Base-by-base conservation (phyloP, 1,284 basidiomycete species). In the Leccinum subrobustum region DNA sequence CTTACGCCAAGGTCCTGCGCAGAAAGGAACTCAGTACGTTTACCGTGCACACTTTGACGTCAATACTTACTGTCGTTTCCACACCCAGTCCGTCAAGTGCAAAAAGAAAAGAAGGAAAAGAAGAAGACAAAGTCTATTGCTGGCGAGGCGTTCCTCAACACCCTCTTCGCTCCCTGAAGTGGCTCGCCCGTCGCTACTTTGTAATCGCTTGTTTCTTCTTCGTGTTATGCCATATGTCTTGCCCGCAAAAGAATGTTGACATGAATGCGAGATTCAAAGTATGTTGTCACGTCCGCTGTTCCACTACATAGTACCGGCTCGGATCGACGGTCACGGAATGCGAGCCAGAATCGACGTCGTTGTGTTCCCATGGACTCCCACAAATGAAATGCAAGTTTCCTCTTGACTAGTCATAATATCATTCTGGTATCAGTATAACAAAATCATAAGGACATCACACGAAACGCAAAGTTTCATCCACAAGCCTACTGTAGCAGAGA, bases 1-100 rank as follows among this genome's bases (percentile, higher is more conserved):
- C 97, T 60, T 99, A 99, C 81, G 96, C 96, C 75, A 97, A 96
- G 87, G 91, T 91, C 59, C 78, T 95, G 73, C 90, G 93, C 77
- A 84, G 91, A 73, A 91, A 95, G 76, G 93, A 96, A 76, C 79
- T 95, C 66, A 82, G 89, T 92, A 77, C 61, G 90, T 89, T 48
- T 42, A 52, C 14, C n/a, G 16, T 52, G 37, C 39, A 56, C 60
- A 3, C 55, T 23, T 25, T 25, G n/a, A 1, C 18, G 0, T 47
- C 3, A 16, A 48, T 5, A 1, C 60, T 65, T 16, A 63, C 35
- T 39, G 58, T 54, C 48, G 14, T 14, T 64, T 64, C 14, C 47
- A 35, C 63, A n/a, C 65, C 57, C 66, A 90, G 88, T 88, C 79
- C 91, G 88, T 77, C 87, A 94, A 71, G 76, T 67, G 69, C 84